These are phyloP conservation scores for Pythium phragmiticola DNA, from an alignment of 352 stramenopile species.

Conservation along the genomic window DNA sequence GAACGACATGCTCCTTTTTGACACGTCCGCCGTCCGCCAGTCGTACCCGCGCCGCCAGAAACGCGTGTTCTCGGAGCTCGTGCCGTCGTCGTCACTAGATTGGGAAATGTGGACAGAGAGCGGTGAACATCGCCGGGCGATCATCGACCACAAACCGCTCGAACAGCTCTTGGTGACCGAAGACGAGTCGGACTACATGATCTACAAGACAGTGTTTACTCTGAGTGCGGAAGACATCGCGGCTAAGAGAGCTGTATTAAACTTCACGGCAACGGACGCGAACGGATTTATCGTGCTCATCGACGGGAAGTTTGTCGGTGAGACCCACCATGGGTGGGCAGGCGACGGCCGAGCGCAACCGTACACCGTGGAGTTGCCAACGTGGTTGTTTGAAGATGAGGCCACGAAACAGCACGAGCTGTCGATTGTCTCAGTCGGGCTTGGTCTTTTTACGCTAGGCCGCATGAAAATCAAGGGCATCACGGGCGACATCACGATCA, in stretches of 20 bases:
- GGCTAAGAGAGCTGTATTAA: slow-evolving; percentile 24
- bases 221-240: slow-evolving; percentile 6
- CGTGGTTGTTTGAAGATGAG: slow-evolving; percentile 23
- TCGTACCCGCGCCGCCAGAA: slow-evolving; percentile 43
- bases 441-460: slow-evolving; percentile 56
- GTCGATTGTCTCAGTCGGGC: slow-evolving; percentile 52
- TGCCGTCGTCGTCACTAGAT: slow-evolving; percentile 29
- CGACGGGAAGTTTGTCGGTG: slow-evolving; percentile 40
- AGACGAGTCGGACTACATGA: slow-evolving; percentile 63
- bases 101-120: slow-evolving; percentile 62
- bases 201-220: slow-evolving; percentile 53
- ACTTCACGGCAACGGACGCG: slow-evolving; percentile 56
- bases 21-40: slow-evolving; percentile 47
- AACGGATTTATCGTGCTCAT: slow-evolving; percentile 56
- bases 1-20: slow-evolving; percentile 40
- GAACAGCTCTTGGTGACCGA: slow-evolving; percentile 59
- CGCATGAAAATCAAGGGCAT: slow-evolving; percentile 59
- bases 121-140: slow-evolving; percentile 34
- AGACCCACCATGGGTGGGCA: slow-evolving; percentile 46
- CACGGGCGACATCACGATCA: slow-evolving; percentile 48
- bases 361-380: slow-evolving; percentile 44
- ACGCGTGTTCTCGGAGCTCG: slow-evolving; percentile 44
- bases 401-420: slow-evolving; percentile 31
- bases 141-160: slow-evolving; percentile 37
- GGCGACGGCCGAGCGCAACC: slow-evolving; percentile 49